Base-by-base conservation (phyloP, 2,329 filamentous ascomycete species). In the Sordariomycetes sp. region DNA sequence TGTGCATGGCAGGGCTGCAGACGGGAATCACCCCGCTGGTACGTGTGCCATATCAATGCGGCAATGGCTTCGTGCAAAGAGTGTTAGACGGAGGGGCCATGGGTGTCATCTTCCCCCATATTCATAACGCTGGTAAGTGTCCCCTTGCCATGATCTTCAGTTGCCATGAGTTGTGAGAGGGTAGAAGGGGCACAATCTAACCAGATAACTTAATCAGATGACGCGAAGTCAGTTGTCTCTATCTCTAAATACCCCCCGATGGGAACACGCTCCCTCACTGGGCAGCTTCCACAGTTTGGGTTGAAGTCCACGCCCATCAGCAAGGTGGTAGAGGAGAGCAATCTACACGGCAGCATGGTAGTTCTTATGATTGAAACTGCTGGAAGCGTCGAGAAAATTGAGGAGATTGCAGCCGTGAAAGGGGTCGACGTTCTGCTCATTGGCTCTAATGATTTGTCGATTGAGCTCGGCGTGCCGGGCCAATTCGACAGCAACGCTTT, bases 331-430 rank as follows among this genome's bases (percentile, higher is more conserved):
- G 34, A 40, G 5, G 39, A 44, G 15, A 42, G 30, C n/a, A 51
- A 53, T 27, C 24, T 31, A 10, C 35, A 32, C 2, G 46, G 40
- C 3, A 52, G 50, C 3, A 44, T 42, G 1, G 43, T 50, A 0
- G 37, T 53, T 4, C 29, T 49, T 8, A 54, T 54, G 49, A 44
- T 53, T 17, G 50, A 54, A 33, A 48, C 40, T 1, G 32, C 28
- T 12, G 47, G 49, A 1, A 41, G 38, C 6, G 32, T 57, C 3
- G 38, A 45, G 1, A 45, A 46, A 1, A 43, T 47, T 0, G 48
- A n/a, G n/a, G n/a, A n/a, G n/a, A n/a, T n/a, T n/a, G n/a, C n/a
- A n/a, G n/a, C n/a, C n/a, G n/a, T n/a, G n/a, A n/a, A n/a, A n/a
- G n/a, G n/a, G n/a, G n/a, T n/a, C n/a, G n/a, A n/a, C n/a, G n/a